Conservation (phyloP, 2,329 filamentous ascomycete genomes). For the Sclerotinia glacialis region DNA sequence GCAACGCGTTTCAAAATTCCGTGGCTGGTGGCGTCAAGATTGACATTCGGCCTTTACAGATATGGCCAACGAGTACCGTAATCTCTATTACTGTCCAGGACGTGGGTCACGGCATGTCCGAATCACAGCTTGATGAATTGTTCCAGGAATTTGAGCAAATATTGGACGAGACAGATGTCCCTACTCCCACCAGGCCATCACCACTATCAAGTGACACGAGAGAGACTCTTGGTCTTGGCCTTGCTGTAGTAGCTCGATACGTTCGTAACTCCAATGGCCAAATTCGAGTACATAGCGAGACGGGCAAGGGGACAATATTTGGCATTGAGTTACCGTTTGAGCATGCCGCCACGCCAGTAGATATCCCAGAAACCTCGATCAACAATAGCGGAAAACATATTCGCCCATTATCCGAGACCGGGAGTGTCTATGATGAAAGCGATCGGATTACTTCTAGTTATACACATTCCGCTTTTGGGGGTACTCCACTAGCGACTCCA, state of each 20-base stretch:
- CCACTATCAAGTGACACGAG: constrained; percentile 12
- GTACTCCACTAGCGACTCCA: constrained; percentile 8
- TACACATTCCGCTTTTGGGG: neutral
- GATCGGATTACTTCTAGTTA: constrained; percentile 11
- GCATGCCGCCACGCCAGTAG: constrained; percentile 16
- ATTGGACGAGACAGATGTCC: constrained; percentile 45
- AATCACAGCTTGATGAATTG: constrained; percentile 50
- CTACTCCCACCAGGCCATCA: constrained; percentile 4
- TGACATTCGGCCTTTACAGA: constrained; percentile 25
- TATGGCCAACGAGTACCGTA: constrained; percentile 21
- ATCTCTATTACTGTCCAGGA: constrained; percentile 31
- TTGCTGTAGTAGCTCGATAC: constrained; percentile 32
- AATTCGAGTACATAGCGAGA: constrained; percentile 28
- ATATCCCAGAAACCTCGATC: neutral
- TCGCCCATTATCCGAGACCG: neutral
- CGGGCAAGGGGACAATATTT: constrained; percentile 30
- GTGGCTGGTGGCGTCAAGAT: constrained; percentile 29
- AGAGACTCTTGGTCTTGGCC: constrained; percentile 29
- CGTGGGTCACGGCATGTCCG: constrained; percentile 28
- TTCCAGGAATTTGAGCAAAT: constrained; percentile 61
- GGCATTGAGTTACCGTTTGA: constrained; percentile 31
- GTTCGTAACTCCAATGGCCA: constrained; percentile 30
- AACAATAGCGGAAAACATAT: neutral
- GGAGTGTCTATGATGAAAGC: neutral
- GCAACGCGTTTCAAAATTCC: constrained; percentile 32